phyloP scores from a whole-genome alignment of 129 eudicot species.

The Helichrysum umbraculigerum region DNA sequence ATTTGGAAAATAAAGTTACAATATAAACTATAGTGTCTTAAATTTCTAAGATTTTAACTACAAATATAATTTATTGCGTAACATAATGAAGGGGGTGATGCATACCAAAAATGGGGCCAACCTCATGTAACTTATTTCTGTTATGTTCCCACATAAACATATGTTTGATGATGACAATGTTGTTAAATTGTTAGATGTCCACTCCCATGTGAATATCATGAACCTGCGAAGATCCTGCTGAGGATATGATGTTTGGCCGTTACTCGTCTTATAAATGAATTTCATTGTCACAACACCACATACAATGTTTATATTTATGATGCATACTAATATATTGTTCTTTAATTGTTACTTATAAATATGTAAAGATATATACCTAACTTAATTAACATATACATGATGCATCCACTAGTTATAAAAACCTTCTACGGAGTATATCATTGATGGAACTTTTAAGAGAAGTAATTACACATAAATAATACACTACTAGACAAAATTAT shows the following conservation, averaged over 20 bases:
- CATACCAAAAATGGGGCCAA: conserved; percentile 36
- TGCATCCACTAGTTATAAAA: background rate
- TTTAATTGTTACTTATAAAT: no score
- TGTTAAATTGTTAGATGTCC: conserved; percentile 39
- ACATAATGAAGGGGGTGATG: conserved; percentile 17
- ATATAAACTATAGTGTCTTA: background rate
- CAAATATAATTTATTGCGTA: background rate
- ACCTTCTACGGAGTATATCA: background rate
- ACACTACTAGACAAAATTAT: background rate
- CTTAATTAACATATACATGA: background rate
- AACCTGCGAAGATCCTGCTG: conserved; percentile 51
- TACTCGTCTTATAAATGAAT: conserved; percentile 26
- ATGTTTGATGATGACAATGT: conserved; percentile 44
- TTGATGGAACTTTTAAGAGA: no score
- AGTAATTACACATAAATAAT: no score
- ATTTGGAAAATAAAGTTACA: background rate
- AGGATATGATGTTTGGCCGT: conserved; percentile 45
- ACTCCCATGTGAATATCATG: conserved; percentile 41
- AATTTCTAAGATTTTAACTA: background rate
- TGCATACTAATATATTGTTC: background rate
- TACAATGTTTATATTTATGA: background rate
- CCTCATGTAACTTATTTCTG: conserved; percentile 42
- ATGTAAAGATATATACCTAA: background rate
- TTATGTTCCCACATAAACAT: conserved; percentile 36
- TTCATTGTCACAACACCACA: background rate